Conservation (phyloP, 2,329 filamentous ascomycete species). For the Colletotrichum tabaci region DNA sequence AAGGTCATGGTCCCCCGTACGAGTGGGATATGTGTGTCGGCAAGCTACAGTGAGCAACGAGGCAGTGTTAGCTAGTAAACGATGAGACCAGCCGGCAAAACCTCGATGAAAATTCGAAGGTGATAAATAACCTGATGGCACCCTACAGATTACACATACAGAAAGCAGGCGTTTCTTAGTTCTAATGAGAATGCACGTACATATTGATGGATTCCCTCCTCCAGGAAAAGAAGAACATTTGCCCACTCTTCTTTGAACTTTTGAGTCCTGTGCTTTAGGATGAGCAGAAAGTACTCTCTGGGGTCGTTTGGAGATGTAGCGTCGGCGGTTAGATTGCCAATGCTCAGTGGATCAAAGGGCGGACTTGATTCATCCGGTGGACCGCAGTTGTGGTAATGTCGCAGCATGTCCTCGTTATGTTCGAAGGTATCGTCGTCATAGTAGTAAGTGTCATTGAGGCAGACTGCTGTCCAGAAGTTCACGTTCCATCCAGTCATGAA, state of each 20-base stretch:
- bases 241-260: conserved; percentile 7
- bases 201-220: not conserved
- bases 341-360: not conserved
- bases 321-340: not conserved
- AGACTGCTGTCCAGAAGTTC: conserved; percentile 8
- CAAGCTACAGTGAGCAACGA: not conserved
- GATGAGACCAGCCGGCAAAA: not conserved
- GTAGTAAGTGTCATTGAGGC: conserved; percentile 1
- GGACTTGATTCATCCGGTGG: not conserved
- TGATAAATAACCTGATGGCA: no score
- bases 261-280: not conserved
- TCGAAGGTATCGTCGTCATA: not conserved
- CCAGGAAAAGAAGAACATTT: not conserved
- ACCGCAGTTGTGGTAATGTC: not conserved
- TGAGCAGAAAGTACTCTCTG: conserved; percentile 8
- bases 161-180: no score
- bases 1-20: not conserved
- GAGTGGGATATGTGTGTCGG: not conserved
- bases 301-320: not conserved
- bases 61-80: not conserved
- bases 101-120: no score
- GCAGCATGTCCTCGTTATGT: not conserved
- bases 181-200: not conserved
- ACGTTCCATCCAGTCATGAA: conserved; percentile 2
- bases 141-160: no score